Conservation (phyloP, 129 eudicot species). For the Arctium lappa region DNA sequence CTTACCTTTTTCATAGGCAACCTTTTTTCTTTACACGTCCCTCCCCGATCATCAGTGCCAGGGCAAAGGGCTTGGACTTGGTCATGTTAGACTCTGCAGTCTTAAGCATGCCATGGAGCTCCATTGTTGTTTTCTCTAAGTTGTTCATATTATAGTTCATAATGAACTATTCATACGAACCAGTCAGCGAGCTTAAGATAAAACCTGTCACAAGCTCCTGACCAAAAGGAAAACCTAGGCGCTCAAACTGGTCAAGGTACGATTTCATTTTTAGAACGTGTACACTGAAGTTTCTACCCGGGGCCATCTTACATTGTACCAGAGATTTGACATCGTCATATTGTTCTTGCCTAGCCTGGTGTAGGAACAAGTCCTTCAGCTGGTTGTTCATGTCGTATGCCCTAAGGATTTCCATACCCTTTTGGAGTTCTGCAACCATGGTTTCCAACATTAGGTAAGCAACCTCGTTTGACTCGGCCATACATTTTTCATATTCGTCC, state of each 20-base stretch:
- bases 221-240: no score
- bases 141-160: no score
- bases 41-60: no score
- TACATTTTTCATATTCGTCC: background rate
- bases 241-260: background rate
- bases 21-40: no score
- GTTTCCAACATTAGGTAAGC: background rate
- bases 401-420: background rate
- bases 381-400: background rate
- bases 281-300: background rate
- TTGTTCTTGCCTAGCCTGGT: background rate
- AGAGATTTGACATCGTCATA: background rate
- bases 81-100: no score
- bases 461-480: background rate
- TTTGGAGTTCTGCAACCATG: background rate
- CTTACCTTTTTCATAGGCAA: no score
- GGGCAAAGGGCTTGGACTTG: no score
- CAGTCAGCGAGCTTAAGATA: no score
- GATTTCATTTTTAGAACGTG: background rate
- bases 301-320: background rate
- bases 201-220: no score
- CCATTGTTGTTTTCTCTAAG: no score
- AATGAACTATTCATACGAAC: no score
- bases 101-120: no score
- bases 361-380: background rate